Evolutionary conservation across 192 early-diverging fungal species (phyloP).

Genomic region (Backusella morwellensis): DNA sequence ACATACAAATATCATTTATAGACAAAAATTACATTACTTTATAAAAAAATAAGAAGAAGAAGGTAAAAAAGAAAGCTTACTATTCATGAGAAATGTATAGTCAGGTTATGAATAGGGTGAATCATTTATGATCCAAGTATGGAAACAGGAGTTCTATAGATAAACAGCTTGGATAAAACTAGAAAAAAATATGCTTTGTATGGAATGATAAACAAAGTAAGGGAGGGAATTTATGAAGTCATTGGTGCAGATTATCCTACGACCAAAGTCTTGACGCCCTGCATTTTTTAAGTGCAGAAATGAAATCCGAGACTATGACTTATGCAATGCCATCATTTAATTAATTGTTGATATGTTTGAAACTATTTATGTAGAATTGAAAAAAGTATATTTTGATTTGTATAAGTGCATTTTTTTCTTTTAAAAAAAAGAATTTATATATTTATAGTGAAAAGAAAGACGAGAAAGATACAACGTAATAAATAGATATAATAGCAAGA

Average conservation of each 20-base stretch:
- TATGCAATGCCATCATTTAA: background rate
- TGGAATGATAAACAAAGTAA: background rate
- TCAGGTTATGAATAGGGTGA: background rate
- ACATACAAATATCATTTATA: background rate
- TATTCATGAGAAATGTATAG: background rate
- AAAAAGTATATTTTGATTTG: background rate
- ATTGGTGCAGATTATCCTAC: background rate
- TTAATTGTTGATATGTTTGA: background rate
- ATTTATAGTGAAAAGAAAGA: background rate
- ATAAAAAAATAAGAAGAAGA: background rate
- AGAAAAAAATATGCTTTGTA: background rate
- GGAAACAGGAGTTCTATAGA: background rate
- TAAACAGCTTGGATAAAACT: background rate
- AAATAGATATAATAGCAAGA: background rate
- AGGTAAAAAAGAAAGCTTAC: background rate
- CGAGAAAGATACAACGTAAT: background rate
- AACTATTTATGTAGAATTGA: background rate
- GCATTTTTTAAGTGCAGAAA: background rate
- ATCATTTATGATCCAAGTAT: background rate
- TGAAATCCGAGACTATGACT: background rate
- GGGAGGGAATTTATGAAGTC: background rate
- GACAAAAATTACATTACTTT: background rate
- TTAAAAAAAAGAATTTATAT: background rate
- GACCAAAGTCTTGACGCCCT: background rate
- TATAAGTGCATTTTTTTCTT: background rate